phyloP scores from a whole-genome alignment of 257 asterid species.

The Fraxinus quadrangulata region DNA sequence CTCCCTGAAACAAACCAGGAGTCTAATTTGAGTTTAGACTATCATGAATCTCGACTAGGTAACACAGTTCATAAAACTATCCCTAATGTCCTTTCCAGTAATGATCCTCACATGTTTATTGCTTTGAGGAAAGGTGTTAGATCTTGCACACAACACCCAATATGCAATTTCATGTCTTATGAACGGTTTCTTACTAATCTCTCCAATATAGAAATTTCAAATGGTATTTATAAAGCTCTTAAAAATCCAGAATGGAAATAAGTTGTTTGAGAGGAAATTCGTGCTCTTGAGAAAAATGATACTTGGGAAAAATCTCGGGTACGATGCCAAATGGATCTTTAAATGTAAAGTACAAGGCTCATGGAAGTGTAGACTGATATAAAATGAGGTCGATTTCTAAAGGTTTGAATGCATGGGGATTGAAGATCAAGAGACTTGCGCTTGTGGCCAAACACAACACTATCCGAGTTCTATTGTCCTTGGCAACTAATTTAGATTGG shows the following conservation, averaged over 20 bases:
- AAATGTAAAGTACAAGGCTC: neutral
- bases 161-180: constrained; percentile 3
- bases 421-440: neutral
- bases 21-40: too few species aligned
- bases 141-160: constrained; percentile 11
- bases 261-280: neutral
- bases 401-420: neutral
- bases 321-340: constrained; percentile 8
- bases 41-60: too few species aligned
- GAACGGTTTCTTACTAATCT: neutral
- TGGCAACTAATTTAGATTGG: neutral
- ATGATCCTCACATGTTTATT: too few species aligned
- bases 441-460: neutral
- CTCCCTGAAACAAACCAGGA: too few species aligned
- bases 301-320: neutral
- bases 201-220: neutral
- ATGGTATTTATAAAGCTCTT: neutral
- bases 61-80: too few species aligned
- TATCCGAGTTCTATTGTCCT: neutral
- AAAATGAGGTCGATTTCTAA: neutral
- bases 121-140: neutral
- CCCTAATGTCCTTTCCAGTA: too few species aligned
- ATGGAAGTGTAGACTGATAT: neutral
- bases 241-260: neutral
- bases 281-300: neutral